Conservation (phyloP, 1,284 basidiomycete genomes). For the Phylloboletellus chloephorus region DNA sequence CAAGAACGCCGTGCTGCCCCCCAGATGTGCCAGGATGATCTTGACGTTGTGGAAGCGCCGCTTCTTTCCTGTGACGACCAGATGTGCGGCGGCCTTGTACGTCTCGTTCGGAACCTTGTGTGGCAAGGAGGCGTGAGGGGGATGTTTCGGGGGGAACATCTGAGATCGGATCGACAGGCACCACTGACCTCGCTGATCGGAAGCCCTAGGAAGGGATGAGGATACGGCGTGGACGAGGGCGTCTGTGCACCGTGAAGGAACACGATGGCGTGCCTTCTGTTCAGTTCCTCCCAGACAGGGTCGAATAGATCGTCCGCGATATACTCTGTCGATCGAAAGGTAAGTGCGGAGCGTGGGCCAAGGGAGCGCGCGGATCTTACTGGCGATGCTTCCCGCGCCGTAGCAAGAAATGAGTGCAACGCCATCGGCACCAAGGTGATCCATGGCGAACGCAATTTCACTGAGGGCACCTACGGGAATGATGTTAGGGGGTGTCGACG, state of each 20-base stretch:
- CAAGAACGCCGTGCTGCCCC: constrained; percentile 56
- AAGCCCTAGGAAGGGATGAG: constrained; percentile 55
- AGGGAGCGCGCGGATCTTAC: constrained; percentile 30
- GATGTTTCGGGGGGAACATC: too few species aligned
- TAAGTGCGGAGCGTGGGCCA: constrained; percentile 6
- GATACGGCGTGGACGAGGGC: constrained; percentile 56
- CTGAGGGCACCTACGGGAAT: constrained; percentile 41
- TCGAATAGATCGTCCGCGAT: constrained; percentile 59
- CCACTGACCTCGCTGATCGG: constrained; percentile 58
- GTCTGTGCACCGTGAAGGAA: constrained; percentile 68
- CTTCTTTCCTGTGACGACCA: constrained; percentile 65
- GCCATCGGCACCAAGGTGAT: constrained; percentile 55
- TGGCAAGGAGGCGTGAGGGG: too few species aligned
- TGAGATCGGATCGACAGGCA: constrained; percentile 13
- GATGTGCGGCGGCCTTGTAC: constrained; percentile 69
- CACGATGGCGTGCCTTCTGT: constrained; percentile 51
- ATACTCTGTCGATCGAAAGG: constrained; percentile 45
- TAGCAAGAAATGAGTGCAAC: constrained; percentile 60
- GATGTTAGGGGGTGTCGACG: constrained; percentile 7
- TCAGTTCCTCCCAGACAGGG: constrained; percentile 59
- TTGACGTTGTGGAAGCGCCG: constrained; percentile 52
- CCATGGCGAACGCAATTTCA: constrained; percentile 56
- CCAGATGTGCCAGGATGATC: constrained; percentile 65
- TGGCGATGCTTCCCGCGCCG: constrained; percentile 42
- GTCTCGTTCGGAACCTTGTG: constrained; percentile 76